Percentiles rank a stretch among this genome's conserved stretches.
phyloP scores from a whole-genome alignment of 1,284 basidiomycete genomes.

The Ganoderma multipileum region DNA sequence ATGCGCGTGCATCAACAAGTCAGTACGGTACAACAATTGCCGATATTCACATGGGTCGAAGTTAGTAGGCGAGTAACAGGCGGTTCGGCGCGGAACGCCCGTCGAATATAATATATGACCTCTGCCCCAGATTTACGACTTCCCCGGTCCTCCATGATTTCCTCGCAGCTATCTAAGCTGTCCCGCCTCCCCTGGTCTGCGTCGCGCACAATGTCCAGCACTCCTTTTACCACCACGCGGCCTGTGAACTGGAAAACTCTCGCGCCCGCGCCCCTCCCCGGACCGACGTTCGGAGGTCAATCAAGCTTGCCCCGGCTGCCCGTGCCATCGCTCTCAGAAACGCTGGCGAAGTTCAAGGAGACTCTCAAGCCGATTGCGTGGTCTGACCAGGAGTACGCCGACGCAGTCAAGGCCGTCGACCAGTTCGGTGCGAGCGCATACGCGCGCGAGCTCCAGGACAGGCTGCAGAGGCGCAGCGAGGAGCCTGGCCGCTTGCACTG shows the following conservation, averaged over 20 bases:
- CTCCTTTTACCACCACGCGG: slow-evolving; percentile 30
- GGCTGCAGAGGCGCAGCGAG: slow-evolving; percentile 57
- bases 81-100: background rate
- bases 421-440: slow-evolving; percentile 55
- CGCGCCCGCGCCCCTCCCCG: slow-evolving; percentile 48
- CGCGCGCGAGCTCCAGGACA: slow-evolving; percentile 63
- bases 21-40: background rate
- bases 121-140: slow-evolving; percentile 5
- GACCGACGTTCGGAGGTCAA: slow-evolving; percentile 49
- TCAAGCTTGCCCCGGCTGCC: slow-evolving; percentile 64
- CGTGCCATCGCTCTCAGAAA: slow-evolving; percentile 63
- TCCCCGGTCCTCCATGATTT: slow-evolving; percentile 21
- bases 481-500: slow-evolving; percentile 61
- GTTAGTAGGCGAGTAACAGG: background rate
- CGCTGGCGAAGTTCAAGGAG: slow-evolving; percentile 64
- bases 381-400: slow-evolving; percentile 60
- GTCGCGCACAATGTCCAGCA: slow-evolving; percentile 32
- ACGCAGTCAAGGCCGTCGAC: slow-evolving; percentile 65
- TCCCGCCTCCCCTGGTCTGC: slow-evolving; percentile 26
- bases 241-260: slow-evolving; percentile 50
- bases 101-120: slow-evolving; percentile 3
- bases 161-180: slow-evolving; percentile 19
- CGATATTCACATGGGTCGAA: slow-evolving; percentile 4
- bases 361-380: slow-evolving; percentile 71
- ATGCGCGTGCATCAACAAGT: too few relatives aligned